These are phyloP conservation scores for Eutrema salsugineum DNA, from an alignment of 441 rosid genomes.

Conservation along the genomic window DNA sequence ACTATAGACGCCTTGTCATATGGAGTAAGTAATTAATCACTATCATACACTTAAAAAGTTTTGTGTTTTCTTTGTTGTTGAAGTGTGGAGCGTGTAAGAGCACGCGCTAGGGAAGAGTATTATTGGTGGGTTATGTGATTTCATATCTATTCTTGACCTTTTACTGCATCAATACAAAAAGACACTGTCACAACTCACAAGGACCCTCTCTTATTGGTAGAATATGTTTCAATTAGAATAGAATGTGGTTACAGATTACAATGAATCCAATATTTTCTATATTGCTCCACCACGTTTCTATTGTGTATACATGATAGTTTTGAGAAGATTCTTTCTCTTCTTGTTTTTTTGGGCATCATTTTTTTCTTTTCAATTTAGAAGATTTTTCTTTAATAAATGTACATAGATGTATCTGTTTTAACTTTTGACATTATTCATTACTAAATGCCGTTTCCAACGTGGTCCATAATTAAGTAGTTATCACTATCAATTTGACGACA, in stretches of 20 bases:
- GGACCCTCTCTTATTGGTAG: not conserved
- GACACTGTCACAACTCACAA: constrained; percentile 8
- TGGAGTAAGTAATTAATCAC: not conserved
- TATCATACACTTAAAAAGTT: not conserved
- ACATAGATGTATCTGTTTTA: too few species aligned
- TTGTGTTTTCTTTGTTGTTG: not conserved
- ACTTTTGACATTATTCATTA: too few species aligned
- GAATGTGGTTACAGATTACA: not conserved
- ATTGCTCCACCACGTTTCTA: not conserved
- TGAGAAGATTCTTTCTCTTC: not conserved
- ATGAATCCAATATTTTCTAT: not conserved
- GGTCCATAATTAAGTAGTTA: too few species aligned
- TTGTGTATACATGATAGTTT: not conserved
- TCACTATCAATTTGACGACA: too few species aligned
- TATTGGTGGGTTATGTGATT: constrained; percentile 5
- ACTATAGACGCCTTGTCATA: not conserved
- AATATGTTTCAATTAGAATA: not conserved
- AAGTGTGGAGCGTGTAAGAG: not conserved
- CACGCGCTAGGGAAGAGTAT: not conserved
- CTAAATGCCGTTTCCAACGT: too few species aligned
- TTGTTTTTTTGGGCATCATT: not conserved
- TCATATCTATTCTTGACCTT: not conserved
- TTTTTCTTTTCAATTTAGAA: not conserved
- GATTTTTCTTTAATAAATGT: too few species aligned
- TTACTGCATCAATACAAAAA: constrained; percentile 2